Evolutionary conservation across 768 basidiomycete genomes (phyloP), one percentile per base, ranked within the genome.

Genomic region (Pholiota conissans): DNA sequence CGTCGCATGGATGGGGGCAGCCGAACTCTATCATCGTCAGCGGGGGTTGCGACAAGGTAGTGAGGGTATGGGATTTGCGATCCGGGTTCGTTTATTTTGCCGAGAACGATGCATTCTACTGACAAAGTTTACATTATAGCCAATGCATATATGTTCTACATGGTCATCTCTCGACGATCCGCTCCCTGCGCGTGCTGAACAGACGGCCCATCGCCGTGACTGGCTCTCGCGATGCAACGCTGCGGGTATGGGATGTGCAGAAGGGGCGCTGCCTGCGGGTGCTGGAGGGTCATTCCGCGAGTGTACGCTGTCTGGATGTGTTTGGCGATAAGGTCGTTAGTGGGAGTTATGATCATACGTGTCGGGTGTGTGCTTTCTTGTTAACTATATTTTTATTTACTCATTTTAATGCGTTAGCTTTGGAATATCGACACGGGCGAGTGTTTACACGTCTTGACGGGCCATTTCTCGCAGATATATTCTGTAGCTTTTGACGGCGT

Each of bases 191-290:
- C 64, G 88, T 93, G 13, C 73, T 98, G 49, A 89, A 96, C 69
- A 86, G 88, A 35, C 82, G 91, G 10, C 94, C 96, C 0, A 81
- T 96, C 51, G 95, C 93, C 0, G 86, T 99, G 30, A 90, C 91
- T 0, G 96, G 95, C 47, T 93, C 93, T 30, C 82, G 96, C 16
- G 96, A 98, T 63, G 76, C 81, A 14, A 93, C 91, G 3, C 67
- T 98, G 35, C 81, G 93, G 0, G 91, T 97, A 0, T 99, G 96
- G 96, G 92, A 99, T 70, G 83, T 99, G 30, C 90, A 93, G 70
- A 80, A 78, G 11, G 96, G 96, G 0, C 76, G 81, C 46, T 73
- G 83, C 56, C 67, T 91, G 30, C 78, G 83, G 16, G 76, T 87
- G 6, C 77, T 99, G 29, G 71, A 76, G 18, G 96, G 96, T 0